Conservation (phyloP, 495 filamentous ascomycete genomes). For the Lentithecium fluviatile region DNA sequence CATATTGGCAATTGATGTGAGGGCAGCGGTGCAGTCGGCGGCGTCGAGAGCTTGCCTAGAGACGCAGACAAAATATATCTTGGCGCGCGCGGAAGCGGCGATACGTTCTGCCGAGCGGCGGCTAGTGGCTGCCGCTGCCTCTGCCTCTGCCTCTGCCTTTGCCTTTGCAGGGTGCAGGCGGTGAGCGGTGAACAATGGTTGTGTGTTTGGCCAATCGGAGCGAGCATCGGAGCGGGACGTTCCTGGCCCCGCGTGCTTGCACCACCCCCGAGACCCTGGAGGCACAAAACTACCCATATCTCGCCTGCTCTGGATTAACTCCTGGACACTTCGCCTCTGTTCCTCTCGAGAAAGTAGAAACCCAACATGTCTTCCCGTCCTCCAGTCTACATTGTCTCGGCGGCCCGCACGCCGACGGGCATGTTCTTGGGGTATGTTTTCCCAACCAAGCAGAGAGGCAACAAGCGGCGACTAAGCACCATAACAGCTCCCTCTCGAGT, state of each 20-base stretch:
- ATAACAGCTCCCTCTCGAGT: constrained; percentile 74
- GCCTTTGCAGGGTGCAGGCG: neutral
- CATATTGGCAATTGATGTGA: constrained; percentile 33
- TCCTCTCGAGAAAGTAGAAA: neutral
- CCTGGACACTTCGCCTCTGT: neutral
- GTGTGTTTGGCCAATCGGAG: too few species aligned
- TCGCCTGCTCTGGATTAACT: neutral
- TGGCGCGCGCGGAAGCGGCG: constrained; percentile 14
- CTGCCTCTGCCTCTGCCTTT: neutral
- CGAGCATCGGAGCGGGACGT: too few species aligned
- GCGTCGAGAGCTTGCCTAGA: constrained; percentile 13
- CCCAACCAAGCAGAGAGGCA: constrained; percentile 3
- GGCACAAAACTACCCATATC: neutral
- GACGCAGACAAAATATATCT: constrained; percentile 24
- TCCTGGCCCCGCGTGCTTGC: too few species aligned
- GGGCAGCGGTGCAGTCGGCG: neutral
- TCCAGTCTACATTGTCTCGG: constrained; percentile 92
- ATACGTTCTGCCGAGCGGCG: constrained; percentile 2
- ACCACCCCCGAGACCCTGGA: too few species aligned
- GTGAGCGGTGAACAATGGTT: neutral
- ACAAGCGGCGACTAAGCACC: constrained; percentile 23
- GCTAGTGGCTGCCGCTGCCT: neutral
- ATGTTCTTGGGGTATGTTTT: constrained; percentile 80
- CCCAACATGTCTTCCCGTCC: constrained; percentile 62
- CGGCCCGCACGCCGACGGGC: constrained; percentile 85